These are phyloP conservation scores for Odontarrhena argentea DNA, from an alignment of 345 rosid species.

Conservation along the genomic window DNA sequence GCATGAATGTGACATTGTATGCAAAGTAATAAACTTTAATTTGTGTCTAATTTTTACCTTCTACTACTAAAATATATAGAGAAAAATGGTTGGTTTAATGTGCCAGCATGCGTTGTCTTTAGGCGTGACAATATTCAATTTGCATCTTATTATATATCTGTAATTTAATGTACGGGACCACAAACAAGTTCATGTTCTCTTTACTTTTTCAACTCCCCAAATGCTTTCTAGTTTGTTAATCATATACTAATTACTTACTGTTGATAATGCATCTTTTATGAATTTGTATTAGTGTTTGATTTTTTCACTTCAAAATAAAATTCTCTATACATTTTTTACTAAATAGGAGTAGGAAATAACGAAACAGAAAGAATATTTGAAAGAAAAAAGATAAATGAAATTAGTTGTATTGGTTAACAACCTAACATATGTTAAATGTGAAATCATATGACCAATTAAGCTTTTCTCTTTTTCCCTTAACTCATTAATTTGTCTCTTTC, in stretches of 20 bases:
- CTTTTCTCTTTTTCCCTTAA: constrained; percentile 15
- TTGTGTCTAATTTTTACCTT: not conserved
- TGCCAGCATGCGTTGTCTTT: constrained; percentile 48
- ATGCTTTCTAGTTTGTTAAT: constrained; percentile 27
- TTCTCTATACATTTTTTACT: too few species aligned
- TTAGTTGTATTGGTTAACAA: constrained; percentile 27
- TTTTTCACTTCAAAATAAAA: not conserved
- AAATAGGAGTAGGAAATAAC: not conserved
- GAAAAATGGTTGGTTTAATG: constrained; percentile 29
- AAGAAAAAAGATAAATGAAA: constrained; percentile 3
- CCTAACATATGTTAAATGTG: constrained; percentile 31
- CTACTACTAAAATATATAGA: not conserved
- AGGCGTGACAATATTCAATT: constrained; percentile 46
- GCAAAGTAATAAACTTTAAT: not conserved
- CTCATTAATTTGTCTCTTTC: not conserved
- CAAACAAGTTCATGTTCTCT: constrained; percentile 29
- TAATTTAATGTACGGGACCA: constrained; percentile 33
- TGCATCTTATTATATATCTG: constrained; percentile 25
- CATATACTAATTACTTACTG: not conserved
- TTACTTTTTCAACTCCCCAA: constrained; percentile 41
- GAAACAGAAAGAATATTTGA: not conserved
- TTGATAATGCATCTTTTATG: not conserved
- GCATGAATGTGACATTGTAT: constrained; percentile 14
- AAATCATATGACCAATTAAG: constrained; percentile 34
- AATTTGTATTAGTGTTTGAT: not conserved